Base-by-base conservation (phyloP, 2,329 filamentous ascomycete genomes). In the Clathrospora elynae region DNA sequence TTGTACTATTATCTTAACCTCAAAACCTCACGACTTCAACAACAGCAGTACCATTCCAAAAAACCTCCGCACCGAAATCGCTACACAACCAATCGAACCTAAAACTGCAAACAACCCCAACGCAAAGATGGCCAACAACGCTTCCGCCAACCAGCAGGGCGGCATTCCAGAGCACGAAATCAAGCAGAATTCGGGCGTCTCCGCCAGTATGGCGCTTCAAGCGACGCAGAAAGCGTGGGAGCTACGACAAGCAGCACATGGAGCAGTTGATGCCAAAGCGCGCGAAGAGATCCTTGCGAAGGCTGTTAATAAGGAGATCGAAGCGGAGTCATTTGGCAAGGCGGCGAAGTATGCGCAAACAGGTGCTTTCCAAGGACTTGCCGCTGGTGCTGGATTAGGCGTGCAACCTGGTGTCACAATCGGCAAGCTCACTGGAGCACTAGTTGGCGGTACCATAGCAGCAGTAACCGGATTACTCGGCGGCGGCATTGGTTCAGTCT, bases 291-390 rank as follows among this genome's bases (percentile, higher is more conserved):
- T 70, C 11, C 61, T 71, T 6, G 67, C 66, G 2, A 67, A 71
- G 51, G 69, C 69, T 13, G 61, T 72, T 49, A 68, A 71, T 46
- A 71, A 70, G 39, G 66, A 71, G 31, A 71, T 72, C 28, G 68
- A 72, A 51, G 69, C 70, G 2, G 69, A 71, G 35, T 70, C 67
- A 0, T 71, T 72, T 35, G 69, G 69, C 20, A 72, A 72, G 41
- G 67, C 69, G 14, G 70, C 70, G 11, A 71, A 72, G 24, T 72
- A 72, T 18, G 64, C 66, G 2, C 66, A 62, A 18, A 67, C 67
- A 1, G 70, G 70, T 14, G 57, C 68, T 3, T 72, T 72, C 41
- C 70, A 72, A 42, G 70, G 70, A 0, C 61, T 72, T 3, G 64
- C 67, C 8, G 69, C 68, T 34, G 70, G 70, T 8, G 68, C 67